Percentiles rank a stretch among this genome's conserved stretches.
Conservation (phyloP, 768 basidiomycete genomes). For the Termitomyces sp. region DNA sequence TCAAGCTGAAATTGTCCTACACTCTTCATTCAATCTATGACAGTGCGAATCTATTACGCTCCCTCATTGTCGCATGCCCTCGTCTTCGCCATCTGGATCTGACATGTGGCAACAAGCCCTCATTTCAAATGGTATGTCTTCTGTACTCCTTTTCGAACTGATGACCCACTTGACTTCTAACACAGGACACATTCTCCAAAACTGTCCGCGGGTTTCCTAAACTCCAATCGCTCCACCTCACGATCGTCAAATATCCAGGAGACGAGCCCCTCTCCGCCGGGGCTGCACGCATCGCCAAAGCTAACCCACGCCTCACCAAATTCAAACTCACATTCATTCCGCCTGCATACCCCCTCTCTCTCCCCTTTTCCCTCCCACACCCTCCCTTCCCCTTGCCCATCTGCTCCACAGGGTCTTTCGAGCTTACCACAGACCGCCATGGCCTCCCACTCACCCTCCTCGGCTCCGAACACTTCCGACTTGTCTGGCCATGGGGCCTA, state of each 20-base stretch:
- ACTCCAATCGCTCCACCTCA: slow-evolving; percentile 58
- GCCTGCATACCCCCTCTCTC: slow-evolving; percentile 43
- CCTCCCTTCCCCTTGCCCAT: slow-evolving; percentile 40
- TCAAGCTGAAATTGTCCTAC: slow-evolving; percentile 61
- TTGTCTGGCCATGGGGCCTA: slow-evolving; percentile 48
- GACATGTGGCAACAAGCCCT: slow-evolving; percentile 64
- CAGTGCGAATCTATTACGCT: slow-evolving; percentile 64
- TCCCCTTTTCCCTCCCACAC: slow-evolving; percentile 41
- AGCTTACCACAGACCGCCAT: slow-evolving; percentile 57
- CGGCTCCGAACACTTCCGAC: slow-evolving; percentile 45
- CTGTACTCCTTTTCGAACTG: not conserved
- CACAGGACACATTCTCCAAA: slow-evolving; percentile 60
- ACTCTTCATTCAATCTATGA: slow-evolving; percentile 73
- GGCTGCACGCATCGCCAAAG: slow-evolving; percentile 58
- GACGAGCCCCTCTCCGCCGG: slow-evolving; percentile 58
- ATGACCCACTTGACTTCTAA: not conserved
- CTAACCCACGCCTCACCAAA: slow-evolving; percentile 61
- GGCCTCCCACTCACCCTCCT: slow-evolving; percentile 55
- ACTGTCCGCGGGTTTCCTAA: slow-evolving; percentile 58
- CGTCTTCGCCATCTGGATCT: slow-evolving; percentile 60
- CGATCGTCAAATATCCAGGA: slow-evolving; percentile 64
- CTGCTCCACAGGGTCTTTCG: slow-evolving; percentile 51
- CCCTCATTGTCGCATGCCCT: slow-evolving; percentile 64
- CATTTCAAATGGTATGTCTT: slow-evolving; percentile 62
- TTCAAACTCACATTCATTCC: slow-evolving; percentile 70